A percentile compares a stretch with the other conserved stretches of the same genome.
These are phyloP conservation scores for Trichoderma breve DNA, from an alignment of 2,329 filamentous ascomycete species.

Conservation along the genomic window DNA sequence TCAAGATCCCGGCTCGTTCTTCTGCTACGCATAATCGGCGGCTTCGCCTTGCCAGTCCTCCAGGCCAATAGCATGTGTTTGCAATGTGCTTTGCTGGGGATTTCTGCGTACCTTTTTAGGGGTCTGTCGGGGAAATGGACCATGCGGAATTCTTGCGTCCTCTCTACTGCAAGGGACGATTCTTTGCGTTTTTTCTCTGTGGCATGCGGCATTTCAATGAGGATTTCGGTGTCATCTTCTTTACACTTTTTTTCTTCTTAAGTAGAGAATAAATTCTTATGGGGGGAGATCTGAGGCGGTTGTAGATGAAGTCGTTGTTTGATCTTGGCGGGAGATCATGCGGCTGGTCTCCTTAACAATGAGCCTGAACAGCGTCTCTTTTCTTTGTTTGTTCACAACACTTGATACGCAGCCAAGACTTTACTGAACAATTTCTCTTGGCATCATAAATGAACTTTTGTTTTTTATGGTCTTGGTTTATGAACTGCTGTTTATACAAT, in stretches of 20 bases:
- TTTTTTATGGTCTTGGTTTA: neutral
- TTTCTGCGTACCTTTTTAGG: constrained; percentile 23
- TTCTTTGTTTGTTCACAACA: neutral
- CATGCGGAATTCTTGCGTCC: constrained; percentile 22
- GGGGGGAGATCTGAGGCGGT: neutral
- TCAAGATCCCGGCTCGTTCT: neutral
- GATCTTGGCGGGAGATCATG: neutral
- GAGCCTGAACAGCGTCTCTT: neutral
- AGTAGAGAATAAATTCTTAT: neutral
- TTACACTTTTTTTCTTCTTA: neutral
- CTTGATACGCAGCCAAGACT: neutral
- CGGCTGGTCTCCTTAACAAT: neutral
- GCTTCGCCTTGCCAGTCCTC: neutral
- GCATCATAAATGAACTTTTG: neutral
- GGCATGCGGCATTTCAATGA: neutral
- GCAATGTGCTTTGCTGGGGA: constrained; percentile 28
- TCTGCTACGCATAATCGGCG: neutral
- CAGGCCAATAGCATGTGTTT: neutral
- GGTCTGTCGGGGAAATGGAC: constrained; percentile 28
- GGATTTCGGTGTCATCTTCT: neutral
- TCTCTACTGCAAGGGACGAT: constrained; percentile 7
- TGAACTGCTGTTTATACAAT: neutral
- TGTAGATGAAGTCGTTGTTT: neutral
- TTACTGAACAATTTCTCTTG: neutral
- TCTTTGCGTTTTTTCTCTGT: neutral